Conservation (phyloP, 2,329 filamentous ascomycete species). For the Phialocephala subalpina region DNA sequence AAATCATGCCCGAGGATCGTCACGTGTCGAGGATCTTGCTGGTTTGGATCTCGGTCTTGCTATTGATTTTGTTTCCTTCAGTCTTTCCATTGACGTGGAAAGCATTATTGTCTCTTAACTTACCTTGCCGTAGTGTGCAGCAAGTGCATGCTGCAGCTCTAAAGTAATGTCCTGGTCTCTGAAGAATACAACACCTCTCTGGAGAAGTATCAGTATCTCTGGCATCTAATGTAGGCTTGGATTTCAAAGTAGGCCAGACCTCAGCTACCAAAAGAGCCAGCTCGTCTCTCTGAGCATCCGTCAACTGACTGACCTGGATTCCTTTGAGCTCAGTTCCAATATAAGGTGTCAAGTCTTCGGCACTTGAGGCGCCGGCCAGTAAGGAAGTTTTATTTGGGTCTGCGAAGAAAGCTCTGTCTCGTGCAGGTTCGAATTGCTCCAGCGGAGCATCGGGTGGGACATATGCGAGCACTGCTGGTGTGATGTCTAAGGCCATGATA, state of each 20-base stretch:
- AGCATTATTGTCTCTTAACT: not conserved
- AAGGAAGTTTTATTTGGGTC: not conserved
- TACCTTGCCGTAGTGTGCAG: not conserved
- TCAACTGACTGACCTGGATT: not conserved
- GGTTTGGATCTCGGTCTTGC: slow-evolving; percentile 1
- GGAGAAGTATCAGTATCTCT: not conserved
- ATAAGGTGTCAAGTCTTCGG: not conserved
- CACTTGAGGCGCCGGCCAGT: not conserved
- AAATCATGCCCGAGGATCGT: slow-evolving; percentile 2
- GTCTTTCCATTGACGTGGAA: not conserved
- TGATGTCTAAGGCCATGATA: not conserved
- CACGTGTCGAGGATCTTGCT: slow-evolving; percentile 1
- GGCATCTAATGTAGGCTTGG: not conserved
- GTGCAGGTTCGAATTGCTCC: not conserved
- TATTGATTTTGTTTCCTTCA: not conserved
- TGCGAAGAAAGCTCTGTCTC: not conserved
- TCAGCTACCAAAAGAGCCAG: not conserved
- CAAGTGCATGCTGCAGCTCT: not conserved
- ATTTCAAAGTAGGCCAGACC: not conserved
- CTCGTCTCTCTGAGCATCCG: not conserved
- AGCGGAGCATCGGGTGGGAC: not conserved
- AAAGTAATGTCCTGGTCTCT: not conserved
- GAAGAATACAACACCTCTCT: not conserved
- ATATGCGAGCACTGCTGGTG: not conserved
- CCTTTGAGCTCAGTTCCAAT: not conserved